Evolutionary conservation across 306 rosid genomes (phyloP), one percentile per base, ranked within the genome.

Genomic region (Benincasa hispida): DNA sequence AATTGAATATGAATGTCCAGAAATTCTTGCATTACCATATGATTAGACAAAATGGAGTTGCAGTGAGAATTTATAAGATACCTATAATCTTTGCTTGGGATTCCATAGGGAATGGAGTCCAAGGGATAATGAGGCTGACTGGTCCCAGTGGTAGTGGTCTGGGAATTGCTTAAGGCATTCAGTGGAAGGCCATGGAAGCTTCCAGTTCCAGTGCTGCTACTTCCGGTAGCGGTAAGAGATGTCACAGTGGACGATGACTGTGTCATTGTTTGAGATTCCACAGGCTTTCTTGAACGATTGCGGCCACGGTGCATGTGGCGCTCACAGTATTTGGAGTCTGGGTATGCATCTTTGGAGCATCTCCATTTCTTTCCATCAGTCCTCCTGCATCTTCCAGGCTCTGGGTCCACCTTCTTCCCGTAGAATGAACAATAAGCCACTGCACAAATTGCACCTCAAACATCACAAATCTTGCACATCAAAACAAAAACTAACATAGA

Each of bases 231-330:
- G 75, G 82, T 85, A 82, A 84, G 76, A 51, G 96, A 85, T 77
- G 92, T 76, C 80, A 81, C 88, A 74, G 87, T 62, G 53, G 91
- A 83, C 21, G 92, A 79, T 24, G 93, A 81, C 77, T 83, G 86
- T 53, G 89, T 77, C 74, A 80, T 81, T 8, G 88, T 84, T 86
- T 86, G 93, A 76, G 97, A 84, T 92, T 92, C 97, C 97, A 92
- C 97, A 90, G 93, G 97, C 97, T 92, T 92, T 92, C 97, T 92
- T 92, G 97, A 92, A 92, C 97, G 97, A 87, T 87, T 87, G 77
- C 97, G 97, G 70, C 96, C 96, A 65, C 97, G 93, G 69, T 90
- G 87, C 97, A 90, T 92, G 70, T 92, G 97, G 79, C 97, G 96
- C 84, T 92, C 97, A 59, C 97, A 92, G 90, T 92, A 92, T 77